Evolutionary conservation across 208 protist species (phyloP).

Genomic region (Leishmania amazonensis): DNA sequence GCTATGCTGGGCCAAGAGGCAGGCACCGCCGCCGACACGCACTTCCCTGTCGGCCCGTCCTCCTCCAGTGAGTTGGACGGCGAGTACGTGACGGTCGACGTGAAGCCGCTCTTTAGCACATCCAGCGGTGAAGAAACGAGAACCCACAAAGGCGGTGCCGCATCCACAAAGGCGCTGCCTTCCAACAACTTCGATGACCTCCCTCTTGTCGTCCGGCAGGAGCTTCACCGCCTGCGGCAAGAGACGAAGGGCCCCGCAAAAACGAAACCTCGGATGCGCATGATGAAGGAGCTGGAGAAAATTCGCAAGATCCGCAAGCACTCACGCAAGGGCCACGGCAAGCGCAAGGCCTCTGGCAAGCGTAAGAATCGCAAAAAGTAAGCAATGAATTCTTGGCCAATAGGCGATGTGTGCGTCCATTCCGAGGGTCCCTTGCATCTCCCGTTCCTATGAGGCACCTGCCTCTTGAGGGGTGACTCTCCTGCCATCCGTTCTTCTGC

Average conservation of each 20-base stretch:
- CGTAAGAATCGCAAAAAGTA: slow-evolving; percentile 79
- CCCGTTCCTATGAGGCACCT: not conserved
- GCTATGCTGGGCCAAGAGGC: slow-evolving; percentile 43
- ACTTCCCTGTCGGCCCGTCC: not conserved
- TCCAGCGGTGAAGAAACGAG: not conserved
- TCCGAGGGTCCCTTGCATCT: not conserved
- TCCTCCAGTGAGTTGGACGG: slow-evolving; percentile 32
- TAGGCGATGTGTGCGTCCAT: not conserved
- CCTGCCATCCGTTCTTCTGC: not conserved
- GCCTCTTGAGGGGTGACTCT: not conserved
- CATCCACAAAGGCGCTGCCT: slow-evolving; percentile 36
- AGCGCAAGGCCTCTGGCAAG: slow-evolving; percentile 84
- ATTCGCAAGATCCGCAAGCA: slow-evolving; percentile 89
- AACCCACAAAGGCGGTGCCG: not conserved
- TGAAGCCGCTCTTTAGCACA: slow-evolving; percentile 66
- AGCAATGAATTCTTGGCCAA: not conserved
- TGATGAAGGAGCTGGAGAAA: slow-evolving; percentile 89
- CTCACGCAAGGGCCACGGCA: slow-evolving; percentile 89
- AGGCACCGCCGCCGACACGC: not conserved
- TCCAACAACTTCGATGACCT: slow-evolving; percentile 82
- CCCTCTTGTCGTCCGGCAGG: slow-evolving; percentile 71
- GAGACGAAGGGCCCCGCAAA: slow-evolving; percentile 74
- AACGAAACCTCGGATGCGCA: slow-evolving; percentile 70
- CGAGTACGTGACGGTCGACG: slow-evolving; percentile 71
- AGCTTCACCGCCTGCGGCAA: slow-evolving; percentile 68